A percentile compares a stretch with the other conserved stretches of the same genome.
These are phyloP conservation scores for Fusarium denticulatum DNA, from an alignment of 2,329 filamentous ascomycete species.

Conservation along the genomic window DNA sequence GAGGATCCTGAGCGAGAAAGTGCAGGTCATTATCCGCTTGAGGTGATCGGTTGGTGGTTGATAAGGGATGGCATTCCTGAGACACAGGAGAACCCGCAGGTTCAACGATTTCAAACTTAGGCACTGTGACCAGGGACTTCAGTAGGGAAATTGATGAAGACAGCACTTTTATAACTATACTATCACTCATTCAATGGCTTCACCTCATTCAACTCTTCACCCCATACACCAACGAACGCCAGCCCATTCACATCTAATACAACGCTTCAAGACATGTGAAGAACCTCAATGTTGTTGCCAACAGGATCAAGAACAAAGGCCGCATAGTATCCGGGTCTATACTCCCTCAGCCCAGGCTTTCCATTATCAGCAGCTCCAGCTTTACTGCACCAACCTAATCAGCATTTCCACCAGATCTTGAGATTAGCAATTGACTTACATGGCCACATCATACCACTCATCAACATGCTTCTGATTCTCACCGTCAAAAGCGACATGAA, in stretches of 20 bases:
- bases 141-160: background rate
- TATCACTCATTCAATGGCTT: background rate
- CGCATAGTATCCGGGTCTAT: conserved; percentile 59
- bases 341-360: conserved; percentile 57
- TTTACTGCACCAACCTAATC: conserved; percentile 43
- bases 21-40: background rate
- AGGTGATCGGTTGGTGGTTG: conserved; percentile 5
- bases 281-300: conserved; percentile 64
- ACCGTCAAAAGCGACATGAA: conserved; percentile 39
- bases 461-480: conserved; percentile 32
- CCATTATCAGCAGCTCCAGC: conserved; percentile 61
- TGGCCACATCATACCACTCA: conserved; percentile 40
- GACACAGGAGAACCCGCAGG: conserved; percentile 5
- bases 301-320: conserved; percentile 61
- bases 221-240: background rate
- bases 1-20: background rate
- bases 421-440: conserved; percentile 21
- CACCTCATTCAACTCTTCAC: background rate
- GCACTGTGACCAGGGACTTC: background rate
- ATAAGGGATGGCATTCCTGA: conserved; percentile 10
- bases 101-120: background rate
- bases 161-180: background rate
- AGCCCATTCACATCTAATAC: background rate
- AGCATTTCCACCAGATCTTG: background rate
- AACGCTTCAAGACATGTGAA: conserved; percentile 38